Base-by-base conservation (phyloP, 495 filamentous ascomycete genomes). In the Cladorrhinum samala region DNA sequence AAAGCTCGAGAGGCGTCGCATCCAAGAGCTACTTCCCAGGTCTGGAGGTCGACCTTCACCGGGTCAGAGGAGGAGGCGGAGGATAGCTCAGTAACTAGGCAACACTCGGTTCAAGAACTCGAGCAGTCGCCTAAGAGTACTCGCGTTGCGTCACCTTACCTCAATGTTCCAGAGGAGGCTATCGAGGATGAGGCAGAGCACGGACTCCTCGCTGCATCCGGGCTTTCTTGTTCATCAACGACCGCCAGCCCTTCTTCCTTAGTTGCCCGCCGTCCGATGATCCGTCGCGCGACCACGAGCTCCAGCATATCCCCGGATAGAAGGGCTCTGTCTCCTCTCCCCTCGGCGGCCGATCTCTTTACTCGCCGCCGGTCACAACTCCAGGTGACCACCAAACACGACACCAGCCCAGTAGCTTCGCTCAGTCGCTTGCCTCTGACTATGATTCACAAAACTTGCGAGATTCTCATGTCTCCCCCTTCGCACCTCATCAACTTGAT, bases 401-500 rank as follows among this genome's bases (percentile, higher is more conserved):
- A 49, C 49, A 33, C 38, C 47, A 50, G 43, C 25, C 47, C 46
- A 4, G 60, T 77, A 1, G 66, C 65, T 39, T 65, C 67, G 14
- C 63, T 74, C 40, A 70, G 79, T 46, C 75, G 82, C 30, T 73
- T 91, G 20, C 82, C 88, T 1, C 72, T 79, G 9, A 79, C 81
- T 0, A 77, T 95, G 20, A 72, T 94, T 16, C 79, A 84, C 23
- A 89, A 86, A 67, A 89, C 88, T 0, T 83, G 81, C 62, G 80
- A 86, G 17, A 74, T 93, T 3, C 72, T 94, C 1, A 69, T 94
- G 21, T 79, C 85, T 0, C 89, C 89, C 7, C 89, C 90, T 0
- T 77, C 83, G 19, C 80, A 88, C 53, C 76, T 95, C 7, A 75
- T 95, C 33, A 75, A 81, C 7, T 68, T 93, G 38, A 87, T 95